Evolutionary conservation across 345 rosid species (phyloP).

Genomic region (Citrus reticulata): DNA sequence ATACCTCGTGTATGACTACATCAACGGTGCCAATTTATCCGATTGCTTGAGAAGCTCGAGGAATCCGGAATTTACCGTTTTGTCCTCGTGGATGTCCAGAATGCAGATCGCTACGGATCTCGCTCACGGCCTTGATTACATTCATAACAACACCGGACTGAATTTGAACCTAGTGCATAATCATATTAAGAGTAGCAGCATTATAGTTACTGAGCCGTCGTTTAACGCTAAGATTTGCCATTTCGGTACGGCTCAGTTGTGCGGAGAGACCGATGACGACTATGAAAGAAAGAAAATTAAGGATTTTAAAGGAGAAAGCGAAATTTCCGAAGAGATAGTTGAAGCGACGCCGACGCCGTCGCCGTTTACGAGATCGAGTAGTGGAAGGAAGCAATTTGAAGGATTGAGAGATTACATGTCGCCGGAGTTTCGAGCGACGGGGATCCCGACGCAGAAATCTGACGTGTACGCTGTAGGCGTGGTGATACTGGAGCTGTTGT

Average conservation of each 20-base stretch:
- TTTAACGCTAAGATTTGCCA: conserved; percentile 70
- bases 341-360: neutral
- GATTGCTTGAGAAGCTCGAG: conserved; percentile 62
- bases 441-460: conserved; percentile 63
- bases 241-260: conserved; percentile 78
- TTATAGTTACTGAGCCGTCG: conserved; percentile 64
- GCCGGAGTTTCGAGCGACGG: conserved; percentile 58
- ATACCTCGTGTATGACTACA: conserved; percentile 68
- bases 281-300: neutral
- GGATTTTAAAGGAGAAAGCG: conserved; percentile 4
- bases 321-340: conserved; percentile 16
- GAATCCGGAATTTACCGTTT: conserved; percentile 65
- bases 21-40: conserved; percentile 58
- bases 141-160: conserved; percentile 75
- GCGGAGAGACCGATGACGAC: conserved; percentile 58
- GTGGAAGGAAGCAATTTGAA: conserved; percentile 45
- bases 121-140: conserved; percentile 82
- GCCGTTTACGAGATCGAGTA: conserved; percentile 27
- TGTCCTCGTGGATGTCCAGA: conserved; percentile 73
- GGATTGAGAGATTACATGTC: conserved; percentile 88
- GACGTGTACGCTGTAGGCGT: conserved; percentile 84
- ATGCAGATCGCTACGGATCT: conserved; percentile 81
- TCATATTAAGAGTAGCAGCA: conserved; percentile 63
- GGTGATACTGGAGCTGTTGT: conserved; percentile 67
- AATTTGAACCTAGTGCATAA: conserved; percentile 65